phyloP scores from a whole-genome alignment of 2,329 filamentous ascomycete species.

The Aspergillus latus region DNA sequence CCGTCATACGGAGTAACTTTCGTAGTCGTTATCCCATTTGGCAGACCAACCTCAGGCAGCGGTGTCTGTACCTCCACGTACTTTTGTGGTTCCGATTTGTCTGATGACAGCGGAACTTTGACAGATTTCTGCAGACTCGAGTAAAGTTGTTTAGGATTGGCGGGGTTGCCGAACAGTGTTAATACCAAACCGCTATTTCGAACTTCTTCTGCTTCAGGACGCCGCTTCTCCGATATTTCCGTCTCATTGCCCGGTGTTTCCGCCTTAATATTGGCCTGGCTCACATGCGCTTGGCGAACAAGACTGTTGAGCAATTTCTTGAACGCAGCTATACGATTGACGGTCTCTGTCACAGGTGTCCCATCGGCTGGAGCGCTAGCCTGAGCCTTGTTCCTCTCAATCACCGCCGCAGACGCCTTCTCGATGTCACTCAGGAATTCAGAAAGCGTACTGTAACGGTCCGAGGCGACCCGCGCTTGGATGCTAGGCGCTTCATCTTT shows the following conservation, averaged over 20 bases:
- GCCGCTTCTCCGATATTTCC: conserved; percentile 38
- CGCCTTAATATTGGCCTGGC: conserved; percentile 35
- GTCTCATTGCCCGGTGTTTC: conserved; percentile 37
- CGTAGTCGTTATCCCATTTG: conserved; percentile 70
- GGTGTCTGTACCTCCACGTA: conserved; percentile 47
- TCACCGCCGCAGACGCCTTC: conserved; percentile 37
- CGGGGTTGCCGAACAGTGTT: conserved; percentile 73
- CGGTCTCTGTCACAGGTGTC: conserved; percentile 35
- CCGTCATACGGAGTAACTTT: conserved; percentile 59
- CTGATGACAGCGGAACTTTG: conserved; percentile 34
- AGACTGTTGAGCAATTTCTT: conserved; percentile 63
- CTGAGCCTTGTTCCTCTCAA: conserved; percentile 38
- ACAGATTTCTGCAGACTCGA: conserved; percentile 70
- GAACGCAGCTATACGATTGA: conserved; percentile 55
- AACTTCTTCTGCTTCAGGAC: conserved; percentile 40
- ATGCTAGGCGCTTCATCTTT: conserved; percentile 37
- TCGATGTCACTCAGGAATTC: conserved; percentile 47
- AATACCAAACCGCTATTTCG: conserved; percentile 62
- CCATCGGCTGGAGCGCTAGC: conserved; percentile 29
- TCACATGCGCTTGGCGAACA: conserved; percentile 61
- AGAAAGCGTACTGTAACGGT: conserved; percentile 41
- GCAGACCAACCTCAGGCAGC: conserved; percentile 66
- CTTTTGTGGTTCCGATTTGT: conserved; percentile 37
- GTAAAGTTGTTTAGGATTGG: conserved; percentile 74
- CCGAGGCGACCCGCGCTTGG: conserved; percentile 38